Conservation (phyloP, 1,139 yeast species). For the Arxiozyma slooffiae region DNA sequence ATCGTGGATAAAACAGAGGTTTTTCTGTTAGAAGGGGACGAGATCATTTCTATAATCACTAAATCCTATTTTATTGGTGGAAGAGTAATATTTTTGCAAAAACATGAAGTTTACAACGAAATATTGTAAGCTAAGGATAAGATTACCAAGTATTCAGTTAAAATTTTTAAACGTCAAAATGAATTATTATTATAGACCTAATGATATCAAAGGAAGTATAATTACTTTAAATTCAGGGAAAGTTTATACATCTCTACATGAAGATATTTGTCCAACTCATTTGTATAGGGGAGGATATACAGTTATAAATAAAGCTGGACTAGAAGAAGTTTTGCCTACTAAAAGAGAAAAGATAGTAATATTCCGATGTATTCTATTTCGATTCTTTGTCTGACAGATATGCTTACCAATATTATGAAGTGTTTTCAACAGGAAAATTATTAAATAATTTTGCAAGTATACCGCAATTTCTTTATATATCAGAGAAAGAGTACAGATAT, state of each 20-base stretch:
- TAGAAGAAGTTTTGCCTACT: slow-evolving; percentile 32
- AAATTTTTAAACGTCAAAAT: slow-evolving; percentile 53
- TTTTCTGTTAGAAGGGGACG: slow-evolving; percentile 34
- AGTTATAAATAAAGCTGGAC: slow-evolving; percentile 54
- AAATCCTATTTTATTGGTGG: slow-evolving; percentile 89
- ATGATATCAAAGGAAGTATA: slow-evolving; percentile 52
- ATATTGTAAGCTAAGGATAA: slow-evolving; percentile 4
- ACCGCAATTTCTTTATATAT: slow-evolving; percentile 47
- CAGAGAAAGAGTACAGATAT: slow-evolving; percentile 60
- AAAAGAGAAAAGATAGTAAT: slow-evolving; percentile 36
- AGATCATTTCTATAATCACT: slow-evolving; percentile 73
- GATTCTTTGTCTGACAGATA: slow-evolving; percentile 81
- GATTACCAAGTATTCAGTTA: slow-evolving; percentile 33
- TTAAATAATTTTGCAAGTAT: slow-evolving; percentile 42
- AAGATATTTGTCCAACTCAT: slow-evolving; percentile 69
- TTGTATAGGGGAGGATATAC: slow-evolving; percentile 69
- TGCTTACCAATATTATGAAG: slow-evolving; percentile 75
- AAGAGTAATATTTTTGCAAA: slow-evolving; percentile 60
- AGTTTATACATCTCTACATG: slow-evolving; percentile 76
- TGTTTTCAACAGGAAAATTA: slow-evolving; percentile 49
- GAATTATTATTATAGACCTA: slow-evolving; percentile 88
- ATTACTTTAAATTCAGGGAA: slow-evolving; percentile 51
- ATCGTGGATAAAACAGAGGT: slow-evolving; percentile 27
- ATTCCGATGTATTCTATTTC: slow-evolving; percentile 74
- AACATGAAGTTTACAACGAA: slow-evolving; percentile 14